phyloP scores from a whole-genome alignment of 495 filamentous ascomycete species.

The Neurospora tetrasperma region DNA sequence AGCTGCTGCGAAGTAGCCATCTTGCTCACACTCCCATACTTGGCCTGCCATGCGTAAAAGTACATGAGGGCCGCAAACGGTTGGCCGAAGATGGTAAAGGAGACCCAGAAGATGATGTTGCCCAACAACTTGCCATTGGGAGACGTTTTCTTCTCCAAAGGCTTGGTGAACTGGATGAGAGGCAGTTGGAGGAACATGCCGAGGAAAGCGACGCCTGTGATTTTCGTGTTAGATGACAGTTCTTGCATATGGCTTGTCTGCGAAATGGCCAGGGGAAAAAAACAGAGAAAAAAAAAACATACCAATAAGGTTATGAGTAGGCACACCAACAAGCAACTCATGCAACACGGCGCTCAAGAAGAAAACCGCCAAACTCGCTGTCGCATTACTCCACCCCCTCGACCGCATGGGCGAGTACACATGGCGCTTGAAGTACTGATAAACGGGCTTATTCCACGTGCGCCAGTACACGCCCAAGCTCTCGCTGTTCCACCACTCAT shows the following conservation, averaged over 20 bases:
- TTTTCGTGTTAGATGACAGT: slow-evolving; percentile 5
- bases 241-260: neutral
- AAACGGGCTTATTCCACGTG: slow-evolving; percentile 95
- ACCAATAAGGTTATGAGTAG: slow-evolving; percentile 92
- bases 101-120: slow-evolving; percentile 91
- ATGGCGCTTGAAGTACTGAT: slow-evolving; percentile 89
- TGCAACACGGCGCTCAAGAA: slow-evolving; percentile 78
- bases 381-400: slow-evolving; percentile 58
- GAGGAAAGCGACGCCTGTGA: slow-evolving; percentile 70
- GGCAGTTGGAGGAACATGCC: slow-evolving; percentile 93
- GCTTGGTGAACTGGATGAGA: slow-evolving; percentile 67
- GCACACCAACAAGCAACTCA: slow-evolving; percentile 86
- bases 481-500: slow-evolving; percentile 93
- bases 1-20: neutral
- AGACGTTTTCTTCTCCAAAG: slow-evolving; percentile 67
- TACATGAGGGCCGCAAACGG: slow-evolving; percentile 82
- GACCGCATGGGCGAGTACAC: slow-evolving; percentile 78
- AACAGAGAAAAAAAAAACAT: slow-evolving; percentile 14
- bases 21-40: slow-evolving; percentile 65
- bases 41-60: slow-evolving; percentile 97
- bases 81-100: slow-evolving; percentile 89
- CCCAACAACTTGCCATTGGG: slow-evolving; percentile 65
- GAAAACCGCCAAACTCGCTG: slow-evolving; percentile 72
- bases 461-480: slow-evolving; percentile 85
- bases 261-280: neutral